Evolutionary conservation across 2,329 filamentous ascomycete genomes (phyloP), one percentile per base, ranked within the genome.

Genomic region (Xylariales sp.): DNA sequence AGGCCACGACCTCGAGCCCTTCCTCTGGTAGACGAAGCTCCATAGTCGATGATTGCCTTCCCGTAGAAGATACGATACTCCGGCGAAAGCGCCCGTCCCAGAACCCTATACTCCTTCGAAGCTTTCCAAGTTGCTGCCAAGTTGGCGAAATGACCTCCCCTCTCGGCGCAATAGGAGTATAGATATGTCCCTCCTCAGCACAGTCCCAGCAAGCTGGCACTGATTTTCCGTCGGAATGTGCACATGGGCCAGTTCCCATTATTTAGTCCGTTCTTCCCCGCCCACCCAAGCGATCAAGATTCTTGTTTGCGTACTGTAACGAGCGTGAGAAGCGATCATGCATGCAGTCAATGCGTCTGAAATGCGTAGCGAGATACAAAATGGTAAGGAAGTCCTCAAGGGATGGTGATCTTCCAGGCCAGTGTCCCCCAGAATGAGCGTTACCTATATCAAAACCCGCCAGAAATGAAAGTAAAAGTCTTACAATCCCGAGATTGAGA

Each of bases 71-170:
- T 30, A 56, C 59, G 30, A 8, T 66, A 34, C 14, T 56, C 18
- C 32, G 53, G 34, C 46, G 46, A 5, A 34, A 58, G 14, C 14
- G 34, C 18, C 28, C 43, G 32, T 53, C 57, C 34, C 67, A 52
- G 28, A 71, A 62, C 34, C 56, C 61, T 36, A 73, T 45, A 36
- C 67, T 69, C 45, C 52, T 71, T 87, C 55, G 56, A 12, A 71
- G 46, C 18, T 53, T 57, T 34, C 57, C 54, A n/a, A 68, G n/a
- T 9, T 23, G 65, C 48, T 64, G 59, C 69, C 69, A 63, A 5
- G 41, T 52, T 5, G 62, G 61, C 10, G 64, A 65, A 3, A n/a
- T 9, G 16, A n/a, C 23, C n/a, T 8, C 58, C n/a, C 14, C 28
- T 6, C 60, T 48, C 28, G 49, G 12, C 34, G 30, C 8, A 12